Evolutionary conservation across 106 monocot genomes (phyloP).

Genomic region (Dendrobium chrysotoxum): DNA sequence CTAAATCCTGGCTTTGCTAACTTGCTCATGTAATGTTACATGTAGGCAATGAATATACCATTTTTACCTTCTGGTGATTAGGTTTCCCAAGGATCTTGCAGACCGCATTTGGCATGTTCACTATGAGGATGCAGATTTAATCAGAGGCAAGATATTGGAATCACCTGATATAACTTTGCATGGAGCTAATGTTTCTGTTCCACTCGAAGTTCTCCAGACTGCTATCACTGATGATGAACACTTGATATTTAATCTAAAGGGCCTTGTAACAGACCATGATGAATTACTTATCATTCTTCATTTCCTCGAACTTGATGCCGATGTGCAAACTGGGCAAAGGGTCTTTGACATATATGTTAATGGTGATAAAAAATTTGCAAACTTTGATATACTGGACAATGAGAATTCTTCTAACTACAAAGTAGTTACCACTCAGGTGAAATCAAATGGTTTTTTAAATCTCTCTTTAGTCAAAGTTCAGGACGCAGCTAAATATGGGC

Average conservation of each 20-base stretch:
- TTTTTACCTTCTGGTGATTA: conserved; percentile 5
- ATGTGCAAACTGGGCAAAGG: conserved; percentile 18
- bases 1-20: background rate
- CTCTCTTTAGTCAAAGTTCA: conserved; percentile 24
- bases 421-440: conserved; percentile 8
- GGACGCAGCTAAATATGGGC: conserved; percentile 18
- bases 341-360: conserved; percentile 28
- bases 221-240: conserved; percentile 10
- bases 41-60: background rate
- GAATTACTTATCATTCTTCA: conserved; percentile 20
- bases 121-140: conserved; percentile 6
- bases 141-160: background rate
- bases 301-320: conserved; percentile 23
- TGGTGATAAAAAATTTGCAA: conserved; percentile 16
- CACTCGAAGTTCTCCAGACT: conserved; percentile 29
- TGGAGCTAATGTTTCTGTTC: conserved; percentile 17
- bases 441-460: conserved; percentile 26
- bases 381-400: conserved; percentile 24
- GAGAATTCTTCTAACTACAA: conserved; percentile 13
- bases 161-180: conserved; percentile 10
- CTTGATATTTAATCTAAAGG: conserved; percentile 16
- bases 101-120: conserved; percentile 25
- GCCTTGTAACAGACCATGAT: conserved; percentile 12
- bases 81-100: conserved; percentile 27
- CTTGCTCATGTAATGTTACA: background rate